Percentiles rank a stretch among this genome's conserved stretches.
phyloP scores from a whole-genome alignment of 2,329 filamentous ascomycete species.

The Exophiala lecanii-corni region DNA sequence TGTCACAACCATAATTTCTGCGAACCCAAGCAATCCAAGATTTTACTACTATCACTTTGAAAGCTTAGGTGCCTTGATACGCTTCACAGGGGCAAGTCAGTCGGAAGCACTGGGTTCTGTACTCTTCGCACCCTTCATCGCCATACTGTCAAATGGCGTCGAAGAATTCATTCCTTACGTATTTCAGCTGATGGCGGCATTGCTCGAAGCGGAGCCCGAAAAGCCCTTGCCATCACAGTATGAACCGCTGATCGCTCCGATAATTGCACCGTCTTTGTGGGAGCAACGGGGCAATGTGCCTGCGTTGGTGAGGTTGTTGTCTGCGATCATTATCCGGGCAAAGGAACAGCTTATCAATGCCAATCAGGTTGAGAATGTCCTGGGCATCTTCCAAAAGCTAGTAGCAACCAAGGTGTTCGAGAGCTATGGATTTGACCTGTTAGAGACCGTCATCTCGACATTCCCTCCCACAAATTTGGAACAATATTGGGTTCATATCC shows the following conservation, averaged over 20 bases:
- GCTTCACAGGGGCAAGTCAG: slow-evolving; percentile 62
- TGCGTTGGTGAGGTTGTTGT: slow-evolving; percentile 77
- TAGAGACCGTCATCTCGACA: slow-evolving; percentile 71
- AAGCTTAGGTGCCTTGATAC: slow-evolving; percentile 81
- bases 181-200: slow-evolving; percentile 88
- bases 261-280: slow-evolving; percentile 81
- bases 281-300: slow-evolving; percentile 90
- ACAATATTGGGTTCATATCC: slow-evolving; percentile 71
- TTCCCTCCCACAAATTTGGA: slow-evolving; percentile 67
- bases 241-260: slow-evolving; percentile 68
- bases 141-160: slow-evolving; percentile 74
- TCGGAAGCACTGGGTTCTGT: slow-evolving; percentile 66
- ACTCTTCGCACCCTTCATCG: slow-evolving; percentile 78
- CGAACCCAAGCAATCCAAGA: slow-evolving; percentile 92
- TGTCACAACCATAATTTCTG: slow-evolving; percentile 86
- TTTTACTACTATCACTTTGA: slow-evolving; percentile 99
- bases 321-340: slow-evolving; percentile 76
- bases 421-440: slow-evolving; percentile 78
- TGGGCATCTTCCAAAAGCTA: slow-evolving; percentile 95
- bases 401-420: slow-evolving; percentile 79
- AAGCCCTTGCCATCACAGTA: slow-evolving; percentile 77
- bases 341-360: slow-evolving; percentile 67
- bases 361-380: slow-evolving; percentile 77
- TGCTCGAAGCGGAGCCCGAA: slow-evolving; percentile 79
- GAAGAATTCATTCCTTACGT: slow-evolving; percentile 95